Evolutionary conservation across 352 stramenopile species (phyloP), one percentile per base, ranked within the genome.

Genomic region (Phytophthora fragariae): DNA sequence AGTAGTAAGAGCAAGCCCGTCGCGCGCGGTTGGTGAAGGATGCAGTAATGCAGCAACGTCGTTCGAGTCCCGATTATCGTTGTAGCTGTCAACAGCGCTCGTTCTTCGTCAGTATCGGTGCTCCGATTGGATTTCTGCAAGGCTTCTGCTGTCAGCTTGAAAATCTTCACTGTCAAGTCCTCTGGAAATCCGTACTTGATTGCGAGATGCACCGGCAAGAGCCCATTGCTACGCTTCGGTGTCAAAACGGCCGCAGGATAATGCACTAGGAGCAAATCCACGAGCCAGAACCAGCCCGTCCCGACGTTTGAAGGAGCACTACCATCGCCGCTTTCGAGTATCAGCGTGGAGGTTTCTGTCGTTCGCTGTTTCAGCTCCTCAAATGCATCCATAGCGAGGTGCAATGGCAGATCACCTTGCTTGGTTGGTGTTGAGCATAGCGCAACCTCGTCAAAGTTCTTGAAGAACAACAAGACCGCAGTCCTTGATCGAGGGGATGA

Each of bases 11-110:
- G 46, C 21, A 90, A 60, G n/a, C 33, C 41, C 0, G 68, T 67
- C n/a, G 65, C 53, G 15, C 57, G 31, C 6, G 76, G 64, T 6
- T 85, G 75, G 60, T 92, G 82, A 0, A 92, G 57, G 7, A 92
- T 57, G 11, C 67, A 73, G 33, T 90, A 94, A 19, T 92, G 87
- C 31, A 94, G 61, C 14, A 92, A 67, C 7, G 86, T 90, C 21
- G 76, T 88, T 15, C 66, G 61, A 8, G 77, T 89, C 2, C 53
- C 68, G 14, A 33, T 9, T 31, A 91, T 79, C 21, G 75, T 86
- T 14, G 68, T 79, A 37, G 61, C 53, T 33, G 58, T 47, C 14
- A 81, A 50, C 5, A 73, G n/a, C 1, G 52, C 24, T 27, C 24
- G 10, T 8, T 56, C 21, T n/a, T 71, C 65, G 12, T 66, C 7